phyloP scores from a whole-genome alignment of 441 rosid species.

The Macaranga tanarius region DNA sequence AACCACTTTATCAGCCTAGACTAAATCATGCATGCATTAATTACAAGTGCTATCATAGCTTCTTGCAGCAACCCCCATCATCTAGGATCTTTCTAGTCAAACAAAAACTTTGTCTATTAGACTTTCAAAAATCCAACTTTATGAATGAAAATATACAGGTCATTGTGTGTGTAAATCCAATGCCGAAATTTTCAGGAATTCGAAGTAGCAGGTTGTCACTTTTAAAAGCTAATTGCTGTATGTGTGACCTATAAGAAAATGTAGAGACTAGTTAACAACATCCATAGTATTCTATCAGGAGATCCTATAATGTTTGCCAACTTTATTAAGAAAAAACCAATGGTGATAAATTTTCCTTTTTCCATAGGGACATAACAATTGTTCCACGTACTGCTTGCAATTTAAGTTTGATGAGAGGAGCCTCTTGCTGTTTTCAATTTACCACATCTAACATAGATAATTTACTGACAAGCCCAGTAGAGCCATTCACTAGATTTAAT shows the following conservation, averaged over 20 bases:
- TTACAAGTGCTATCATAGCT: background rate
- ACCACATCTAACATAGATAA: background rate
- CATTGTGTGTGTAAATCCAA: background rate
- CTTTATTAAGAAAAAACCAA: background rate
- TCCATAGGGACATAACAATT: background rate
- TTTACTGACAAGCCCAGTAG: background rate
- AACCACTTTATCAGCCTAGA: background rate
- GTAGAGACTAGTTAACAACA: background rate
- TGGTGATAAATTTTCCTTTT: background rate
- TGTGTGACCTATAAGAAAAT: background rate
- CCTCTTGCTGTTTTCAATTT: background rate
- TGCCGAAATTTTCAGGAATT: background rate
- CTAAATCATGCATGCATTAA: background rate
- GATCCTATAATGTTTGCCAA: background rate
- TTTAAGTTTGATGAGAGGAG: background rate
- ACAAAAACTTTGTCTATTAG: background rate
- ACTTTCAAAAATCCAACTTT: background rate
- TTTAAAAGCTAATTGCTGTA: background rate
- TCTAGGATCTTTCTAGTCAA: background rate
- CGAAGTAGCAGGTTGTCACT: background rate
- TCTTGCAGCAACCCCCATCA: background rate
- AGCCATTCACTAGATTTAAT: background rate
- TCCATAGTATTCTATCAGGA: background rate
- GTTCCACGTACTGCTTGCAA: background rate
- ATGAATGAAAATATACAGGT: background rate